Evolutionary conservation across 1,284 basidiomycete genomes (phyloP), one percentile per base, ranked within the genome.

Genomic region (Cutaneotrichosporon arboriforme): DNA sequence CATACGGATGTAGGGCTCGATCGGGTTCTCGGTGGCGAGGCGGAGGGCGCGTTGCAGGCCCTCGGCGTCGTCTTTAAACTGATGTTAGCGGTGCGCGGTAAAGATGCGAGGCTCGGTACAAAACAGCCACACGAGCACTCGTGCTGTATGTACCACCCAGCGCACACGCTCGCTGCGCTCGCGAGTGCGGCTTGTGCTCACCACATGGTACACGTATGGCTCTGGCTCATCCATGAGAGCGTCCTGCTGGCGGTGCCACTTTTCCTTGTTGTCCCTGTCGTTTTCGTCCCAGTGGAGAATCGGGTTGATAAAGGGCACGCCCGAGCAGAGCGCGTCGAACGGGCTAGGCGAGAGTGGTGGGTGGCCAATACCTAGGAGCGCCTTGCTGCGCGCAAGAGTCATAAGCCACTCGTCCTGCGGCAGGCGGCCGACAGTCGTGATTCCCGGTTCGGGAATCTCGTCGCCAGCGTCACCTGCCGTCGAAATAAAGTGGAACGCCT

Each of bases 281-380:
- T 62, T 48, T 15, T 57, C 48, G 50, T 77, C 68, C 74, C 75
- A 76, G 12, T 61, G 49, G 8, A 65, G 21, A 23, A 77, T 66
- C 1, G 76, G 76, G 54, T 78, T 78, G 59, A 78, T 72, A 61
- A 77, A 78, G 9, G 76, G 76, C 4, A 77, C 68, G 8, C 76
- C 76, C 23, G 74, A 52, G 37, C 76, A 77, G 8, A 78, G 60
- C 3, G 74, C 75, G 40, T 77, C 75, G 54, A 73, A 77, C 0
- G 76, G 57, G 4, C 50, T 52, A 3, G 57, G 57, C 8, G 47
- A 50, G 8, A 55, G 51, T 13, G 22, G 17, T 3, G 57, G 57
- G 26, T 42, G 14, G 15, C 57, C 57, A 15, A 55, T 46, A 0
- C 57, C 57, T 4, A 57, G 14, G 23, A 57, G 14, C n/a, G 53